Conservation (phyloP, 345 rosid genomes). For the Clausena lansium region DNA sequence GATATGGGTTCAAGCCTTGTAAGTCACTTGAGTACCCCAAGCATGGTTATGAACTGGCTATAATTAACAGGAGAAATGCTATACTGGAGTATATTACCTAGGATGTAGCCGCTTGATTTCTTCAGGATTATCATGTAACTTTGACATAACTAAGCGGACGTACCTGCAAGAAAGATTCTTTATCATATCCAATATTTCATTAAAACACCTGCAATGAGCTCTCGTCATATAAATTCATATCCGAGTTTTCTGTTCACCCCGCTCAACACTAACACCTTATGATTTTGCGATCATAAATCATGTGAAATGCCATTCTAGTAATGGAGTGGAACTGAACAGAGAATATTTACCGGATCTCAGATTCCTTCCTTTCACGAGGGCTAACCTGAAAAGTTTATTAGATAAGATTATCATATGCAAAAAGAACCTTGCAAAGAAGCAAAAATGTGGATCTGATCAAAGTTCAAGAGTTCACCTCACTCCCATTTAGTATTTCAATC, state of each 20-base stretch:
- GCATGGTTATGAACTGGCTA: not conserved
- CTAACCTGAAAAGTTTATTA: constrained; percentile 49
- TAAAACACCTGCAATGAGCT: not conserved
- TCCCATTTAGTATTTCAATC: constrained; percentile 82
- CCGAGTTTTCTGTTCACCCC: not conserved
- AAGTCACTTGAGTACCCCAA: not conserved
- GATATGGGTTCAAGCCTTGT: not conserved
- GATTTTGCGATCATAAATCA: not conserved
- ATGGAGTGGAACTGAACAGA: not conserved
- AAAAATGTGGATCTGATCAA: not conserved
- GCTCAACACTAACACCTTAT: not conserved
- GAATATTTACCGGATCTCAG: constrained; percentile 78
- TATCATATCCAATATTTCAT: not conserved
- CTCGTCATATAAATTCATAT: not conserved
- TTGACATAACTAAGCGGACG: constrained; percentile 77
- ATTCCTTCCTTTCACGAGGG: constrained; percentile 87
- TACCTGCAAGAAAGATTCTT: constrained; percentile 48
- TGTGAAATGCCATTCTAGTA: not conserved
- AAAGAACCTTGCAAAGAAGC: constrained; percentile 12
- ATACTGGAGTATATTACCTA: constrained; percentile 41
- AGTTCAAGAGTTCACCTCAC: constrained; percentile 65
- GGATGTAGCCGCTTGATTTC: constrained; percentile 68
- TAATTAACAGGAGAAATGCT: not conserved
- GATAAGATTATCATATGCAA: constrained; percentile 14
- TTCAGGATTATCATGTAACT: constrained; percentile 41